These are phyloP conservation scores for Chaetomium sp. DNA, from an alignment of 2,329 filamentous ascomycete genomes.

Conservation along the genomic window DNA sequence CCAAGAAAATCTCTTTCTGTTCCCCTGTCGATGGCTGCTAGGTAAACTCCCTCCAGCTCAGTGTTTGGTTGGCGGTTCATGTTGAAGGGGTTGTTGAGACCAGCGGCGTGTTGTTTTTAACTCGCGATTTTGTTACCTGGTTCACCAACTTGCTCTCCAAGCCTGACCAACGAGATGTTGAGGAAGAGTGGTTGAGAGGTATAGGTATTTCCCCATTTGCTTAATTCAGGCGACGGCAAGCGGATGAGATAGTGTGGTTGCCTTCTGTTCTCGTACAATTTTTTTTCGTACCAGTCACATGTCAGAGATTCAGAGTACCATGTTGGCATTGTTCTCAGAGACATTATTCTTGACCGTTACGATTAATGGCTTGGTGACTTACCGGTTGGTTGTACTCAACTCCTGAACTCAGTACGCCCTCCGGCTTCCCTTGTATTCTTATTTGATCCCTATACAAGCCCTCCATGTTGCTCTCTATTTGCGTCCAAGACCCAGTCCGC, in stretches of 20 bases:
- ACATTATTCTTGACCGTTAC: neutral
- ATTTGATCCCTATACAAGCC: neutral
- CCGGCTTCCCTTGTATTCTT: neutral
- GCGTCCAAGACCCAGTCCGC: neutral
- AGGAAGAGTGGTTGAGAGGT: too few species aligned
- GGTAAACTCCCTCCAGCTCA: too few species aligned
- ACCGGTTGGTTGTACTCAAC: neutral
- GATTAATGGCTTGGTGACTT: neutral
- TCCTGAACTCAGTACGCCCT: neutral
- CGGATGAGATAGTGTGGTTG: too few species aligned
- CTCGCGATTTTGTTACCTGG: too few species aligned
- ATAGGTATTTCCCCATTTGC: too few species aligned
- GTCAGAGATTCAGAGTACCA: too few species aligned
- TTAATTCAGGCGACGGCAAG: too few species aligned
- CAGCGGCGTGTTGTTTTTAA: too few species aligned
- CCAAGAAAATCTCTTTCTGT: neutral
- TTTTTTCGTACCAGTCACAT: neutral
- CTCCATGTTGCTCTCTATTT: neutral
- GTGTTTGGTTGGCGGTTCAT: neutral
- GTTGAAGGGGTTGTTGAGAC: neutral
- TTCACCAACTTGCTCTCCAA: too few species aligned
- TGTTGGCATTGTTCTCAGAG: neutral
- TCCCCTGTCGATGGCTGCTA: too few species aligned
- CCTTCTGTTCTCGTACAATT: too few species aligned
- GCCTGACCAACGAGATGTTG: too few species aligned